A percentile compares a stretch with the other conserved stretches of the same genome.
These are phyloP conservation scores for Zostera marina DNA, from an alignment of 116 monocot species.

Conservation along the genomic window DNA sequence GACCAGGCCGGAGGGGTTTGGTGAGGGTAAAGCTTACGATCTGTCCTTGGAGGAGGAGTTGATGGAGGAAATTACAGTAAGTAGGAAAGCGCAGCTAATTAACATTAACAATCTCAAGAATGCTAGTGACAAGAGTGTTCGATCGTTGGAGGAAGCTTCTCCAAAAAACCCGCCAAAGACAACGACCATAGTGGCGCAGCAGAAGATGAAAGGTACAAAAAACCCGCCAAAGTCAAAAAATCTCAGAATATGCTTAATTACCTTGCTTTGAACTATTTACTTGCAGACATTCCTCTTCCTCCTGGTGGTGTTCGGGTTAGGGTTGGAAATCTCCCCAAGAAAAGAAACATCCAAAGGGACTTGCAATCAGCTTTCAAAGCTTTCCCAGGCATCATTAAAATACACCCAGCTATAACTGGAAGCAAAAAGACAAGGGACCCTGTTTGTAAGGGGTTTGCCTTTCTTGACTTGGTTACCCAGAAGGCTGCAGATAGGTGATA, in stretches of 20 bases:
- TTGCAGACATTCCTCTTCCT: conserved; percentile 25
- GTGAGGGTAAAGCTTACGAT: conserved; percentile 57
- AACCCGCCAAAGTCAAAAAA: too few relatives aligned
- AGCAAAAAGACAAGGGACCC: conserved; percentile 90
- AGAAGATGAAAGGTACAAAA: not conserved
- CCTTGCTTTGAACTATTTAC: not conserved
- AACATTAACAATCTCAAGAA: conserved; percentile 24
- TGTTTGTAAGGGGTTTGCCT: conserved; percentile 91
- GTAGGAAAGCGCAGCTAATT: conserved; percentile 17
- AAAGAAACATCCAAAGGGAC: conserved; percentile 85
- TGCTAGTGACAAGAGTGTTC: not conserved
- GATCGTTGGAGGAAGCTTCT: not conserved
- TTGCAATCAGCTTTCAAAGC: conserved; percentile 52
- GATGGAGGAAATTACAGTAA: conserved; percentile 46
- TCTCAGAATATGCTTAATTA: too few relatives aligned
- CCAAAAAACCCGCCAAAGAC: conserved; percentile 9
- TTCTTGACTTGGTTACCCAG: conserved; percentile 42
- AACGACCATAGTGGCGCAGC: not conserved
- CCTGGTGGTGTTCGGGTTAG: conserved; percentile 37
- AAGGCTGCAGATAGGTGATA: conserved; percentile 59
- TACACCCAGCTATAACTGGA: conserved; percentile 57
- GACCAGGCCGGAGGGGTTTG: conserved; percentile 68
- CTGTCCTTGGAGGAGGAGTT: conserved; percentile 55
- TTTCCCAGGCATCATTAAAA: conserved; percentile 48
- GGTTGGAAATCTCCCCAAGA: conserved; percentile 67